Evolutionary conservation across 768 basidiomycete species (phyloP).

Genomic region (Lanmaoa pseudosensibilis): DNA sequence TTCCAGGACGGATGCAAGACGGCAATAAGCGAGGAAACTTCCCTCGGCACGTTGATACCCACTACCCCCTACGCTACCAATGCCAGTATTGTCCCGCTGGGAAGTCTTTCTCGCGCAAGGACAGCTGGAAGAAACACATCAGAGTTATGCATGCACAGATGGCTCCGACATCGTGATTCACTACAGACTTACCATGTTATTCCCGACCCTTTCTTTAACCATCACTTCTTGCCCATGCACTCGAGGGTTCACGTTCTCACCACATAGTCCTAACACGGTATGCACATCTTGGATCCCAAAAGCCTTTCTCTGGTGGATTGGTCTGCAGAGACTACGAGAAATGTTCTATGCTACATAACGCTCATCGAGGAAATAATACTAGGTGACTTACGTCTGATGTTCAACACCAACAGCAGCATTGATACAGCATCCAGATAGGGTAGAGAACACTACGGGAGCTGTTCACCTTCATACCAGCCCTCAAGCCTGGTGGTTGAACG

Average conservation of each 20-base stretch:
- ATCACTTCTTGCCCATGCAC: neutral
- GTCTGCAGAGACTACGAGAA: neutral
- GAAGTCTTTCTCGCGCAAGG: slow-evolving; percentile 24
- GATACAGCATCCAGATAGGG: neutral
- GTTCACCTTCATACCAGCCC: neutral
- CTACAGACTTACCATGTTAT: neutral
- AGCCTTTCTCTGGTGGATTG: neutral
- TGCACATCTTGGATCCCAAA: too few species aligned
- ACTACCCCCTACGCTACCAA: slow-evolving; percentile 15
- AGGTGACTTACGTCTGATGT: neutral
- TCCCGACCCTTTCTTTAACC: neutral
- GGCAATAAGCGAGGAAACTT: slow-evolving; percentile 8
- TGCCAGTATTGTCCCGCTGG: slow-evolving; percentile 14
- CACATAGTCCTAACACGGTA: neutral
- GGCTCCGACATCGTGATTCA: neutral
- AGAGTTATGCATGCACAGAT: slow-evolving; percentile 2
- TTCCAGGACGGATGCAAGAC: slow-evolving; percentile 1
- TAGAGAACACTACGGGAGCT: too few species aligned
- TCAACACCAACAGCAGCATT: neutral
- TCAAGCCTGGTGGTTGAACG: neutral
- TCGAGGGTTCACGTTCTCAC: neutral
- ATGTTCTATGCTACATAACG: too few species aligned
- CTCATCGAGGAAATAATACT: too few species aligned
- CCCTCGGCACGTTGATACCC: slow-evolving; percentile 19
- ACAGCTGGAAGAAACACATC: slow-evolving; percentile 19